Percentiles rank a stretch among this genome's conserved stretches.
These are phyloP conservation scores for Arthroderma uncinatum DNA, from an alignment of 2,329 filamentous ascomycete genomes.

Conservation along the genomic window DNA sequence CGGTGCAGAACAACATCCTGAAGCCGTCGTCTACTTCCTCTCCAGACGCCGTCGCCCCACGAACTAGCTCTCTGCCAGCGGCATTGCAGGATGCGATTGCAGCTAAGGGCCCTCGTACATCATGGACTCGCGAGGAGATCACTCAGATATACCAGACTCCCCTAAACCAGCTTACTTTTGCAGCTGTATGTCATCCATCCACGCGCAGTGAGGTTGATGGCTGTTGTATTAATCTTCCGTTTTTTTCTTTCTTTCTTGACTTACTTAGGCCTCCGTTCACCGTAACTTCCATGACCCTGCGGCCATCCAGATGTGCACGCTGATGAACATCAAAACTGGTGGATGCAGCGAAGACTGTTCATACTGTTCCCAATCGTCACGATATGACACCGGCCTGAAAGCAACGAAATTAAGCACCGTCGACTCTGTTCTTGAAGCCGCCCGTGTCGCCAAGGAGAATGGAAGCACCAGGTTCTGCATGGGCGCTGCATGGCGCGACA, in stretches of 20 bases:
- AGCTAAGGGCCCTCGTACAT: slow-evolving; percentile 46
- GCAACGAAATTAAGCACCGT: slow-evolving; percentile 70
- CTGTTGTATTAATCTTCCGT: not conserved
- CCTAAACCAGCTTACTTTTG: slow-evolving; percentile 65
- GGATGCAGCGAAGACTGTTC: slow-evolving; percentile 88
- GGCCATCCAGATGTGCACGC: slow-evolving; percentile 80
- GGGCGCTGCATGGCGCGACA: slow-evolving; percentile 88
- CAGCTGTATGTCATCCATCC: slow-evolving; percentile 44
- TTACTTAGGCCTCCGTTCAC: slow-evolving; percentile 62
- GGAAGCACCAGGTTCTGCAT: slow-evolving; percentile 90
- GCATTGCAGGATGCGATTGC: slow-evolving; percentile 28
- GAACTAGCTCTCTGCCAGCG: slow-evolving; percentile 20
- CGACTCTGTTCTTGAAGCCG: slow-evolving; percentile 68
- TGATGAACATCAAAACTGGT: slow-evolving; percentile 95
- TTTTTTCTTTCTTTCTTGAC: too few relatives aligned
- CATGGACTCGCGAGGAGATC: slow-evolving; percentile 76
- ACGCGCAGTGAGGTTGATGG: not conserved
- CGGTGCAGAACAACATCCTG: slow-evolving; percentile 23
- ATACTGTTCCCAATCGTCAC: slow-evolving; percentile 82
- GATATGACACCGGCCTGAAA: slow-evolving; percentile 65
- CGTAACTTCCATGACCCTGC: slow-evolving; percentile 74
- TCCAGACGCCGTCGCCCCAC: slow-evolving; percentile 13
- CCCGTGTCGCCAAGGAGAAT: slow-evolving; percentile 65
- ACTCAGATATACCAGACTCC: slow-evolving; percentile 70
- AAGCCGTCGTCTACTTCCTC: slow-evolving; percentile 18